Percentiles rank a stretch among this genome's conserved stretches.
Evolutionary conservation across 768 basidiomycete genomes (phyloP).

Genomic region (Cystofilobasidium ferigula): DNA sequence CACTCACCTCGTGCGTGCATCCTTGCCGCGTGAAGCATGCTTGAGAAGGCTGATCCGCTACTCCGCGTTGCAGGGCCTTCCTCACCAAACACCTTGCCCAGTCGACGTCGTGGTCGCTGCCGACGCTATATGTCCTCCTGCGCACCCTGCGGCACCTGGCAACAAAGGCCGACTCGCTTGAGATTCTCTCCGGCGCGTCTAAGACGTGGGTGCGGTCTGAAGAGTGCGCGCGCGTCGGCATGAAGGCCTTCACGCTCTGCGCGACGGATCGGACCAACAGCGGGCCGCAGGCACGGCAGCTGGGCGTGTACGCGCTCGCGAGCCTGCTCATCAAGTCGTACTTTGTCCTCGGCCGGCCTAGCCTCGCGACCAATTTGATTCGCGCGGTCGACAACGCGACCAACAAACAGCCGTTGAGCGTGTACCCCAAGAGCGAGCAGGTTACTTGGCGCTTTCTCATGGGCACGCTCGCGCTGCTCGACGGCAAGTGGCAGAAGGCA

Average conservation of each 20-base stretch:
- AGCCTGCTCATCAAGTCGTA: slow-evolving; percentile 85
- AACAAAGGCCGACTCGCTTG: slow-evolving; percentile 51
- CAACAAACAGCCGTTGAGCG: slow-evolving; percentile 65
- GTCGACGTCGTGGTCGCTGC: slow-evolving; percentile 77
- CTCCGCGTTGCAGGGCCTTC: too few species aligned
- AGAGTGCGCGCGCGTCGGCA: slow-evolving; percentile 71
- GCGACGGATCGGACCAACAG: slow-evolving; percentile 63
- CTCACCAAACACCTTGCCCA: slow-evolving; percentile 52
- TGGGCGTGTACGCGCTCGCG: slow-evolving; percentile 91
- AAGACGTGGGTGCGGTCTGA: slow-evolving; percentile 57
- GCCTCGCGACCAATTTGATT: slow-evolving; percentile 80
- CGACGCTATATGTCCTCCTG: slow-evolving; percentile 67
- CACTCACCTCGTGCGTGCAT: slow-evolving; percentile 58
- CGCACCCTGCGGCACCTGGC: slow-evolving; percentile 75
- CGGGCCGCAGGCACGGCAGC: slow-evolving; percentile 52
- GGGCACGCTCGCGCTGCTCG: slow-evolving; percentile 86
- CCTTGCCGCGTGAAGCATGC: too few species aligned
- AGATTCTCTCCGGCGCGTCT: slow-evolving; percentile 3
- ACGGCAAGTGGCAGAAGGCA: slow-evolving; percentile 80
- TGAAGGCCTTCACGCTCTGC: slow-evolving; percentile 80
- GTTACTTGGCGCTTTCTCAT: slow-evolving; percentile 91
- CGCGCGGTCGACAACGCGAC: slow-evolving; percentile 74
- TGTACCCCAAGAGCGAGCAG: slow-evolving; percentile 61
- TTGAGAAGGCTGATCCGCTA: too few species aligned
- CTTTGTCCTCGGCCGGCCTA: slow-evolving; percentile 79